Conservation (phyloP, 1,284 basidiomycete species). For the Ustilago hordei region DNA sequence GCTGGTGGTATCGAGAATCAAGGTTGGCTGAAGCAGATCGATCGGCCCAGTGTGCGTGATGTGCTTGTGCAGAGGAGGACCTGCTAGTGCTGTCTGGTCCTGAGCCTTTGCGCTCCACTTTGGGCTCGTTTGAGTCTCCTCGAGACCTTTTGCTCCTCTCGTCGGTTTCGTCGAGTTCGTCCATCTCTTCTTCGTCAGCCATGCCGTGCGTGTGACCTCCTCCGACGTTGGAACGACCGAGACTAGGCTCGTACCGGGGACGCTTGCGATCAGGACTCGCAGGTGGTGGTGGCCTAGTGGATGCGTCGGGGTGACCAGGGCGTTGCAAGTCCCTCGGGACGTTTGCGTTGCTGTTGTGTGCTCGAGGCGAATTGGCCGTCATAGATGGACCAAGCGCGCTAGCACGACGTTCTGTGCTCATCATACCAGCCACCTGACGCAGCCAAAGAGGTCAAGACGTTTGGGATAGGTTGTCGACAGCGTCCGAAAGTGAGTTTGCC, state of each 20-base stretch:
- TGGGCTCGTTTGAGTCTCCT: slow-evolving; percentile 26
- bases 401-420: slow-evolving; percentile 50
- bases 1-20: slow-evolving; percentile 30
- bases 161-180: slow-evolving; percentile 40
- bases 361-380: slow-evolving; percentile 32
- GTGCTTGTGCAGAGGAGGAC: slow-evolving; percentile 28
- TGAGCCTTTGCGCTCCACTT: slow-evolving; percentile 32
- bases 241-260: slow-evolving; percentile 30
- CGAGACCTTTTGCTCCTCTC: slow-evolving; percentile 23
- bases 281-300: slow-evolving; percentile 11
- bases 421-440: slow-evolving; percentile 36
- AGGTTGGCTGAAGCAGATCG: slow-evolving; percentile 28
- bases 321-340: slow-evolving; percentile 35
- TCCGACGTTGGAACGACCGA: slow-evolving; percentile 6
- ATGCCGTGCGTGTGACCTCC: slow-evolving; percentile 10
- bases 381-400: slow-evolving; percentile 31
- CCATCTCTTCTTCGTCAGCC: slow-evolving; percentile 41
- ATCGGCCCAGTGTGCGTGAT: slow-evolving; percentile 38
- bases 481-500: neutral
- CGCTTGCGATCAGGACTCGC: slow-evolving; percentile 42
- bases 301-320: slow-evolving; percentile 10
- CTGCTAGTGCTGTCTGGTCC: slow-evolving; percentile 29
- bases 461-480: neutral
- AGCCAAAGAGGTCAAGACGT: neutral
- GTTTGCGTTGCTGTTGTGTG: slow-evolving; percentile 16